A percentile compares a stretch with the other conserved stretches of the same genome.
These are phyloP conservation scores for Mycena sanguinolenta DNA, from an alignment of 768 basidiomycete species.

Conservation along the genomic window DNA sequence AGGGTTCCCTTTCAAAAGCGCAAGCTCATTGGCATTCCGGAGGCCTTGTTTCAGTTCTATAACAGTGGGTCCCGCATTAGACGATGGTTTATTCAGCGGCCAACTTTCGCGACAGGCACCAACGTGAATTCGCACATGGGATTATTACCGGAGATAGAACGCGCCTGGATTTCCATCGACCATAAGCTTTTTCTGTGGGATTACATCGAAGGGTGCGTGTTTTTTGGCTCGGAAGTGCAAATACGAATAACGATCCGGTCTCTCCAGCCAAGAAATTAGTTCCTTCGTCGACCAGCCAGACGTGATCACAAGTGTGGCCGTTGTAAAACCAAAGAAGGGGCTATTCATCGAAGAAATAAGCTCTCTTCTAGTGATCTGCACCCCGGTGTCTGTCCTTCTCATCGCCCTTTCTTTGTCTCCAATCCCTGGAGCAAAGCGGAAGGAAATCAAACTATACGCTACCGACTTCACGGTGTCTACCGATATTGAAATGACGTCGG, in stretches of 20 bases:
- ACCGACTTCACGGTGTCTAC: constrained; percentile 86
- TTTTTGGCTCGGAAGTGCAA: constrained; percentile 1
- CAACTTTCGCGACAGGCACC: constrained; percentile 57
- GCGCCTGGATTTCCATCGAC: constrained; percentile 96
- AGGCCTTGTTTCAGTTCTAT: constrained; percentile 83
- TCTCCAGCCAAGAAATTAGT: constrained; percentile 88
- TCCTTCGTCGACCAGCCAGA: constrained; percentile 94
- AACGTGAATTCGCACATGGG: constrained; percentile 89
- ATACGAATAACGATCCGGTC: constrained; percentile 9
- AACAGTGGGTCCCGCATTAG: constrained; percentile 64
- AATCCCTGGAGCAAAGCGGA: constrained; percentile 58
- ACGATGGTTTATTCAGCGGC: not conserved
- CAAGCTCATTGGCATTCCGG: constrained; percentile 82
- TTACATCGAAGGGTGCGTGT: constrained; percentile 88
- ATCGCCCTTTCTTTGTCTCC: constrained; percentile 81
- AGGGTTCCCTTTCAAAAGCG: constrained; percentile 86
- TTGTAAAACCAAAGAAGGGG: constrained; percentile 86
- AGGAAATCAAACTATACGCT: constrained; percentile 89
- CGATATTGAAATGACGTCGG: constrained; percentile 89
- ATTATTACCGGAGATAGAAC: constrained; percentile 91
- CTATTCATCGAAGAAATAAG: constrained; percentile 96
- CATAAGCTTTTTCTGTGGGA: constrained; percentile 97
- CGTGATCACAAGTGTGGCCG: constrained; percentile 88
- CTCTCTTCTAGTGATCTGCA: constrained; percentile 90
- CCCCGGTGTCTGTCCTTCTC: constrained; percentile 84